Conservation (phyloP, 495 filamentous ascomycete species). For the Tuber indicum region DNA sequence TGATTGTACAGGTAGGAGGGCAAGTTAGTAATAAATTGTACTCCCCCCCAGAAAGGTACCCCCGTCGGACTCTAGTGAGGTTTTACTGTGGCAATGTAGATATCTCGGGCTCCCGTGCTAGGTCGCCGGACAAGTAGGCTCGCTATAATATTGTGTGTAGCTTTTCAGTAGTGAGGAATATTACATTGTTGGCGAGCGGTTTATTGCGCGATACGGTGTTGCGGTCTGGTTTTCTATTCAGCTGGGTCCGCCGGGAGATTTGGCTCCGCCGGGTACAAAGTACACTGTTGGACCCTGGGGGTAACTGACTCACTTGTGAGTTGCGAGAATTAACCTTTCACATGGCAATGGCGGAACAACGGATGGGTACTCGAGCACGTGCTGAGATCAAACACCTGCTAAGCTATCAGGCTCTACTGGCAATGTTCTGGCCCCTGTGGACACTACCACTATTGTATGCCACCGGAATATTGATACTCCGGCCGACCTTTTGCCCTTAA, state of each 20-base stretch:
- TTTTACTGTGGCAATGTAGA: not conserved
- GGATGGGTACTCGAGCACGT: not conserved
- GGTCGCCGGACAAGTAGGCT: not conserved
- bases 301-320: not conserved
- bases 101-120: not conserved
- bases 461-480: no score
- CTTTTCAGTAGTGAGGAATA: not conserved
- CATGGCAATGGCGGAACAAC: not conserved
- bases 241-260: not conserved
- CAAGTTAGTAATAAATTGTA: not conserved
- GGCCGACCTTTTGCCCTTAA: no score
- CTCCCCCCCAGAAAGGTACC: not conserved
- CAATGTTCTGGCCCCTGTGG: no score
- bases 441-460: no score
- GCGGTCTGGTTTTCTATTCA: not conserved
- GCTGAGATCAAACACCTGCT: not conserved
- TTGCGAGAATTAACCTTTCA: not conserved
- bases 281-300: not conserved
- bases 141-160: not conserved
- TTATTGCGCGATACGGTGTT: not conserved
- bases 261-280: not conserved
- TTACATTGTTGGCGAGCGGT: not conserved
- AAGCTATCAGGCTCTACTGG: not conserved
- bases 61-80: not conserved
- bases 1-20: not conserved